Evolutionary conservation across 352 stramenopile species (phyloP).

Genomic region (Pythium guiyangense): DNA sequence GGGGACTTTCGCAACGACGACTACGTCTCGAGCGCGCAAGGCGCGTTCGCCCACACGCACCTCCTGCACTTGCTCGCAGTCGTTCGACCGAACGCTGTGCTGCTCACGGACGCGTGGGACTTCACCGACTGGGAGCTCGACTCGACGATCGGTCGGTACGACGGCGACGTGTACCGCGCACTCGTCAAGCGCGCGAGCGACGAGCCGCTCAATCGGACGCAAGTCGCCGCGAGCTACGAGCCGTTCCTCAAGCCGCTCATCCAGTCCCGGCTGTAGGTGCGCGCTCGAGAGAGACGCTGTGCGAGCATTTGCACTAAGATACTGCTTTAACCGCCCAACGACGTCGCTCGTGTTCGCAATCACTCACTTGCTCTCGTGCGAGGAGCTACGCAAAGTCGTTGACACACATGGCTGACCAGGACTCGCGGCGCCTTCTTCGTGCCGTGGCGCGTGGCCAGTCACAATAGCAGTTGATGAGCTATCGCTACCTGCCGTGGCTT

Average conservation of each 20-base stretch:
- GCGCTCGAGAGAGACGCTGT: neutral
- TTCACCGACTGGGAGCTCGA: conserved; percentile 59
- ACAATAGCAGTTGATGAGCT: neutral
- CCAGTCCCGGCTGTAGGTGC: conserved; percentile 23
- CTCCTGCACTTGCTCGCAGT: conserved; percentile 23
- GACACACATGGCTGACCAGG: too few species aligned
- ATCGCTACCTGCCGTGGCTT: neutral
- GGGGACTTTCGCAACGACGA: conserved; percentile 43
- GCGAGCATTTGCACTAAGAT: too few species aligned
- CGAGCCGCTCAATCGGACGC: conserved; percentile 56
- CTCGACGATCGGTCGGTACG: conserved; percentile 68
- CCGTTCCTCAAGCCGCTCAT: conserved; percentile 42
- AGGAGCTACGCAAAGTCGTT: too few species aligned
- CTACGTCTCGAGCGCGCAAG: conserved; percentile 30
- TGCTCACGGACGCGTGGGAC: conserved; percentile 34
- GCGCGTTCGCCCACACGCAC: conserved; percentile 16
- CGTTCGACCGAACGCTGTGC: conserved; percentile 33
- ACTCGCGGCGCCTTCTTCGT: too few species aligned
- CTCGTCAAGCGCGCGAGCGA: conserved; percentile 37
- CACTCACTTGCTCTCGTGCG: too few species aligned
- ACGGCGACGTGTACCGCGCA: conserved; percentile 67
- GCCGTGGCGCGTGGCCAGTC: too few species aligned
- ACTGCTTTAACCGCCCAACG: too few species aligned
- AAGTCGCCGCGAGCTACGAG: conserved; percentile 53
- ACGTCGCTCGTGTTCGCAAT: too few species aligned